Conservation (phyloP, 2,329 filamentous ascomycete genomes). For the Cryphonectria carpinicola region DNA sequence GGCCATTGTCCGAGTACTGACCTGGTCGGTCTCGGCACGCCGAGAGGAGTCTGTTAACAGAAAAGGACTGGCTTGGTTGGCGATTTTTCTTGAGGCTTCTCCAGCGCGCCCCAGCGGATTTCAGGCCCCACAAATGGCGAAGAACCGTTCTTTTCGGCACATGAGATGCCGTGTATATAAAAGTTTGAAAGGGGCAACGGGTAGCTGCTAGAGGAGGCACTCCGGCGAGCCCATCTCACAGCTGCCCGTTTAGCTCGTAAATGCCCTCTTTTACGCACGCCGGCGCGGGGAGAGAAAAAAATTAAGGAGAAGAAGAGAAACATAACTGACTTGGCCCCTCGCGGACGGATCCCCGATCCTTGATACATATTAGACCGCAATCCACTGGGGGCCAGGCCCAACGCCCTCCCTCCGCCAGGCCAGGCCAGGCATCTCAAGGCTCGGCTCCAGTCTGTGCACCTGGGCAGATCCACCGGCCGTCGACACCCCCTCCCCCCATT, state of each 20-base stretch:
- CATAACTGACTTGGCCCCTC: not conserved
- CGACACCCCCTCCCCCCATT: not conserved
- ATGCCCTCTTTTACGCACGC: too few relatives aligned
- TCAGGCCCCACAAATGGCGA: not conserved
- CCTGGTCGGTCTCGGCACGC: not conserved
- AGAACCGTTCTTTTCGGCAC: not conserved
- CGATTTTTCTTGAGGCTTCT: not conserved
- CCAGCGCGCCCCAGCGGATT: too few relatives aligned
- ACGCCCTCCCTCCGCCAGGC: not conserved
- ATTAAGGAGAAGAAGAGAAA: not conserved
- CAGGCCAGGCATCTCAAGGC: not conserved
- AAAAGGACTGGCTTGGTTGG: not conserved
- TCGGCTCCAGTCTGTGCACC: conserved; percentile 9
- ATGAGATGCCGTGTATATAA: not conserved
- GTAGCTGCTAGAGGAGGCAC: conserved; percentile 10
- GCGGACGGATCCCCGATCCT: conserved; percentile 13
- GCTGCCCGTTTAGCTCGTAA: not conserved
- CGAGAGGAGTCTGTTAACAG: not conserved
- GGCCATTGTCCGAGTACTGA: not conserved
- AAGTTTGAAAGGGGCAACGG: not conserved
- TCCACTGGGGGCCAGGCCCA: not conserved
- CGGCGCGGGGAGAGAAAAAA: not conserved
- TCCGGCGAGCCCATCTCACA: conserved; percentile 20
- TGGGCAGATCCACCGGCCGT: conserved; percentile 2
- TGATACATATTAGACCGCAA: not conserved